phyloP scores from a whole-genome alignment of 805 yeast species.

The Suhomyces vadensis region DNA sequence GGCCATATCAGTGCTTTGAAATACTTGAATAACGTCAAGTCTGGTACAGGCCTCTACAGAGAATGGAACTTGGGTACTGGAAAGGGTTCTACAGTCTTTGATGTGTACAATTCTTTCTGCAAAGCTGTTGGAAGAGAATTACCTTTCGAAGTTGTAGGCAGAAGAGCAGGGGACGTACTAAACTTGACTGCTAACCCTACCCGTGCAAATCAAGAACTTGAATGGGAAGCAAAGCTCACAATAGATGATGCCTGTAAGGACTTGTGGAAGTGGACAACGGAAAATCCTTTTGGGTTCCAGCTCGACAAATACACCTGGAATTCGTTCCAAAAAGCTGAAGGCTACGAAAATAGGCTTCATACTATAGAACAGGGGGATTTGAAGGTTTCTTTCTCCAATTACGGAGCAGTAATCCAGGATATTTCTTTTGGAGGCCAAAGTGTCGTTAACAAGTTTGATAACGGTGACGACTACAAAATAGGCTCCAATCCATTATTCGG shows the following conservation, averaged over 20 bases:
- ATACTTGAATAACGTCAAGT: conserved; percentile 43
- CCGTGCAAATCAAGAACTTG: conserved; percentile 64
- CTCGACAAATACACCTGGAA: conserved; percentile 36
- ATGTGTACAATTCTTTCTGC: conserved; percentile 64
- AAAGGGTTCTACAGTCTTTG: conserved; percentile 74
- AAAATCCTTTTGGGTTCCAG: conserved; percentile 64
- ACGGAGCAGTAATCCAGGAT: conserved; percentile 53
- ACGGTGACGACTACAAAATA: conserved; percentile 29
- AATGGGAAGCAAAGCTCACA: conserved; percentile 59
- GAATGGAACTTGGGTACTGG: conserved; percentile 89
- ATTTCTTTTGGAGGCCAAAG: conserved; percentile 39
- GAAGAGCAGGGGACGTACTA: conserved; percentile 77
- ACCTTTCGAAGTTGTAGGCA: conserved; percentile 63
- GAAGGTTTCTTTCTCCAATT: conserved; percentile 45
- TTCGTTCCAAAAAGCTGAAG: conserved; percentile 20
- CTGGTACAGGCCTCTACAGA: conserved; percentile 52
- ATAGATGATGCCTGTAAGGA: conserved; percentile 68
- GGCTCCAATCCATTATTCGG: conserved; percentile 55
- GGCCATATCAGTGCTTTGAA: conserved; percentile 75
- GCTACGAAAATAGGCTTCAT: conserved; percentile 37
- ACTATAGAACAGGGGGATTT: conserved; percentile 33
- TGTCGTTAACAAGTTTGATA: conserved; percentile 41
- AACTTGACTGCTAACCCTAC: conserved; percentile 70
- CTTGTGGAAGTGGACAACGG: conserved; percentile 75
- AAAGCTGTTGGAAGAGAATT: conserved; percentile 63